phyloP scores from a whole-genome alignment of 2,329 filamentous ascomycete genomes.

The Colletotrichum camelliae region DNA sequence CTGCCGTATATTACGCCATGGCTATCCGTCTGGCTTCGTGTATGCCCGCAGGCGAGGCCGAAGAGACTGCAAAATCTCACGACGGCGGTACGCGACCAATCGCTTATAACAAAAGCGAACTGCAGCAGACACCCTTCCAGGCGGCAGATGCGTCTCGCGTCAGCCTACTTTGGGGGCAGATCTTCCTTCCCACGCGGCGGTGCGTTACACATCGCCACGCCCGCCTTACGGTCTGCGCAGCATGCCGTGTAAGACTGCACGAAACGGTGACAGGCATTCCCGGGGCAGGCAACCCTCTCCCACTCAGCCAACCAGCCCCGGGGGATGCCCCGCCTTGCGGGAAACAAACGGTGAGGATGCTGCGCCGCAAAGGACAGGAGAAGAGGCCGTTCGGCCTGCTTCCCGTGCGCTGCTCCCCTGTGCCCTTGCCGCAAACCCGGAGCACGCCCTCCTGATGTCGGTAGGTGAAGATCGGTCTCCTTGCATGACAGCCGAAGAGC shows the following conservation, averaged over 20 bases:
- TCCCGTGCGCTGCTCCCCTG: not conserved
- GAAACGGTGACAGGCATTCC: not conserved
- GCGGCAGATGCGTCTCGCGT: not conserved
- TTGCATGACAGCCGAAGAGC: not conserved
- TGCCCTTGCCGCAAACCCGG: not conserved
- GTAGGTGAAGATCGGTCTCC: not conserved
- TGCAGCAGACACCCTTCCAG: not conserved
- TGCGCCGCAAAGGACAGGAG: not conserved
- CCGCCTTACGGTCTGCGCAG: not conserved
- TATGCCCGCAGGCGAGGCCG: not conserved
- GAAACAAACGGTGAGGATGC: not conserved
- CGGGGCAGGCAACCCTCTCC: not conserved
- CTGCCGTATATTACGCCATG: not conserved
- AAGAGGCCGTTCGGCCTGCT: not conserved
- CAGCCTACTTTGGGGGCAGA: not conserved
- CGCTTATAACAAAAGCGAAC: not conserved
- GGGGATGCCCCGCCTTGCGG: not conserved
- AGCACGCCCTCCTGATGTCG: not conserved
- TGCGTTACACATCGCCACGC: not conserved
- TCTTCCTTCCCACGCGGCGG: not conserved
- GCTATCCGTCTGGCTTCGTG: not conserved
- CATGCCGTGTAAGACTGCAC: not conserved
- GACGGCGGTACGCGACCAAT: not conserved
- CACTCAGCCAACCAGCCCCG: not conserved
- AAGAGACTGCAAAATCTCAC: not conserved